Conservation (phyloP, 352 stramenopile species). For the Phytophthora citricola region DNA sequence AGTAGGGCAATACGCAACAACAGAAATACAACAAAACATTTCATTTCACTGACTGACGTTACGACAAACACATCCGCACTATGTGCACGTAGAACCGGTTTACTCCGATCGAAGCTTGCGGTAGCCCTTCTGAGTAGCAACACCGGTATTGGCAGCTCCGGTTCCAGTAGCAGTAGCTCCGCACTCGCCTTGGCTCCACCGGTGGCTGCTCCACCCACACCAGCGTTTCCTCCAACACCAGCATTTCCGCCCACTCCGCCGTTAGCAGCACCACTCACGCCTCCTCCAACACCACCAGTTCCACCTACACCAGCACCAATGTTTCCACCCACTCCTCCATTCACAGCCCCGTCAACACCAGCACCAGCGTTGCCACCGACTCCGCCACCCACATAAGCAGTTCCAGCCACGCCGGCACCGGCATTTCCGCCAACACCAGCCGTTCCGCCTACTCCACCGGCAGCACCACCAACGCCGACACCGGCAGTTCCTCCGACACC, state of each 20-base stretch:
- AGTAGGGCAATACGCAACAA: no score
- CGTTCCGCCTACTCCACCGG: not conserved
- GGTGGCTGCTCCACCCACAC: not conserved
- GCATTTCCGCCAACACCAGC: not conserved
- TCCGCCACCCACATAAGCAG: not conserved
- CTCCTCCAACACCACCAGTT: not conserved
- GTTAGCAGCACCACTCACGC: not conserved
- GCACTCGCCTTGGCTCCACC: not conserved
- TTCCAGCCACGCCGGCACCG: not conserved
- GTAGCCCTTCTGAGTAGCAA: slow-evolving; percentile 13
- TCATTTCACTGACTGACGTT: no score
- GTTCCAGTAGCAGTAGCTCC: not conserved
- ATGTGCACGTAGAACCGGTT: not conserved
- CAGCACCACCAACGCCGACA: not conserved
- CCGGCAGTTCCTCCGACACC: not conserved
- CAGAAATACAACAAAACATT: no score
- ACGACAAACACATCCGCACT: no score
- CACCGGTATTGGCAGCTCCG: not conserved
- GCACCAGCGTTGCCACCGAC: not conserved
- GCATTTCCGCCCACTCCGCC: not conserved
- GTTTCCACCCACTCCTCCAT: not conserved
- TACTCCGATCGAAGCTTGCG: slow-evolving; percentile 18
- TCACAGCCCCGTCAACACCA: not conserved
- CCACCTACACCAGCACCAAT: not conserved
- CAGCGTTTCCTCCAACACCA: not conserved